Evolutionary conservation across 2,329 filamentous ascomycete genomes (phyloP).

Genomic region (Talaromyces rugulosus): DNA sequence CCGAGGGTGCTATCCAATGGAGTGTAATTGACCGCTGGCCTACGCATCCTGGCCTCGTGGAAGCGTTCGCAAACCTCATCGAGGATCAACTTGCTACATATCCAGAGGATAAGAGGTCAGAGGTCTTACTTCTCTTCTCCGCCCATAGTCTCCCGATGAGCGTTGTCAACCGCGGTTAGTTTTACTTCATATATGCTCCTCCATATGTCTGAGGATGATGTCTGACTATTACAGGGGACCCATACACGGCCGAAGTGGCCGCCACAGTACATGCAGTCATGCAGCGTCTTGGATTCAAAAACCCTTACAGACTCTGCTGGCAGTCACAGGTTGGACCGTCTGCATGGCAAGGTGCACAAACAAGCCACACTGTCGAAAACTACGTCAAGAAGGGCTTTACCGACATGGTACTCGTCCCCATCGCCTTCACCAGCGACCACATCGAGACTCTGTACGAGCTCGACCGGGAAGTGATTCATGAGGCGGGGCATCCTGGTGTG

Average conservation of each 20-base stretch:
- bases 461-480: constrained; percentile 90
- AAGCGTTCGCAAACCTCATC: constrained; percentile 90
- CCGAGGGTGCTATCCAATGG: constrained; percentile 76
- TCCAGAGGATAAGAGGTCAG: constrained; percentile 70
- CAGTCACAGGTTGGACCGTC: constrained; percentile 96
- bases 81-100: constrained; percentile 80
- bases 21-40: constrained; percentile 98
- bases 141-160: constrained; percentile 96
- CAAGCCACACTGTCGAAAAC: constrained; percentile 77
- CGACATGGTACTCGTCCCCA: constrained; percentile 85
- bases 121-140: constrained; percentile 86
- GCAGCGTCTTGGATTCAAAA: constrained; percentile 78
- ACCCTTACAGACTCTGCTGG: constrained; percentile 93
- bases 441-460: constrained; percentile 96
- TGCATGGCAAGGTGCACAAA: constrained; percentile 94
- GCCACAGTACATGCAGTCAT: constrained; percentile 97
- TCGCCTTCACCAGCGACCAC: constrained; percentile 98
- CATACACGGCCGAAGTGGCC: constrained; percentile 91
- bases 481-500: constrained; percentile 69
- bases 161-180: constrained; percentile 81
- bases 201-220: neutral
- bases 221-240: constrained; percentile 59
- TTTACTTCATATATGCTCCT: neutral
- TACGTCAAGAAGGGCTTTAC: constrained; percentile 90
- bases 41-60: constrained; percentile 80